phyloP scores from a whole-genome alignment of 208 protist species.

The Trypanosoma rangeli region DNA sequence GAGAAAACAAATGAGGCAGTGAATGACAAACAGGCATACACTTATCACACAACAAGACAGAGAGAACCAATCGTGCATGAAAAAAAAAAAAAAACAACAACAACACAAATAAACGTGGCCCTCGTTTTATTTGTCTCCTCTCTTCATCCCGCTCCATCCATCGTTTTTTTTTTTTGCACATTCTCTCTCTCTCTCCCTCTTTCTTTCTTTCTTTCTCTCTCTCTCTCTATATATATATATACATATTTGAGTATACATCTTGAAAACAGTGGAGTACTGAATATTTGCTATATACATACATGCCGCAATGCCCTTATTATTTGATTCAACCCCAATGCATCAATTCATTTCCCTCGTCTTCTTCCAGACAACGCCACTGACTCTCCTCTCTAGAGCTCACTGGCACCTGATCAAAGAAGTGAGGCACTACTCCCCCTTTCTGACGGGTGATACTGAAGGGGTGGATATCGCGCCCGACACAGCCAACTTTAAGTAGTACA shows the following conservation, averaged over 20 bases:
- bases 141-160: background rate
- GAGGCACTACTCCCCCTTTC: background rate
- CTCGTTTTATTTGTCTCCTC: slow-evolving; percentile 7
- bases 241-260: too few species aligned
- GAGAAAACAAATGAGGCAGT: too few species aligned
- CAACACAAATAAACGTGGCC: slow-evolving; percentile 14
- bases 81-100: slow-evolving; percentile 24
- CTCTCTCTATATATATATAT: slow-evolving; percentile 5
- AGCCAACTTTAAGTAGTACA: slow-evolving; percentile 81
- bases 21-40: background rate
- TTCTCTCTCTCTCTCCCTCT: background rate
- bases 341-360: too few species aligned
- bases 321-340: background rate
- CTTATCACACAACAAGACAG: background rate
- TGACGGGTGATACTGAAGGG: background rate
- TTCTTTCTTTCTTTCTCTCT: background rate
- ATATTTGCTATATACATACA: slow-evolving; percentile 24
- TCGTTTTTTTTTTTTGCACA: background rate
- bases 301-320: background rate
- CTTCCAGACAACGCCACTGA: background rate
- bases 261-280: background rate
- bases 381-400: background rate
- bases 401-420: background rate
- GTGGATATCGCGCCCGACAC: background rate
- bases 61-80: background rate